Evolutionary conservation across 352 stramenopile genomes (phyloP).

Genomic region (Globisporangium solare): DNA sequence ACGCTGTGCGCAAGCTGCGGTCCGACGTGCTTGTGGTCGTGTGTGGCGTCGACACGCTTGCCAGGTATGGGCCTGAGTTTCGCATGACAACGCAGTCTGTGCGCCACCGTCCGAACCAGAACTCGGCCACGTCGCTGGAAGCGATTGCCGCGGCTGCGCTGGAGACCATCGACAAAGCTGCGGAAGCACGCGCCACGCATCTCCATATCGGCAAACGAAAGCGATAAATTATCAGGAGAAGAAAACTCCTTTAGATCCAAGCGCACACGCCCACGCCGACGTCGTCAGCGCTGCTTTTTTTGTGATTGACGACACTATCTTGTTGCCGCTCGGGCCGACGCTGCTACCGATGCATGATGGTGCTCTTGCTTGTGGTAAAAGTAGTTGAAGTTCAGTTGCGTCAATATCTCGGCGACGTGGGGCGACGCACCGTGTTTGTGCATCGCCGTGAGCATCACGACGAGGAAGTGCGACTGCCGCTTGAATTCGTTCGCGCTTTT

Average conservation of each 20-base stretch:
- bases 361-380: constrained; percentile 48
- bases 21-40: constrained; percentile 53
- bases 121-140: constrained; percentile 1
- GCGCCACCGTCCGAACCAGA: constrained; percentile 10
- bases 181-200: neutral
- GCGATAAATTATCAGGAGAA: too few species aligned
- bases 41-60: constrained; percentile 66
- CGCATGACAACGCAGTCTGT: constrained; percentile 7
- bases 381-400: constrained; percentile 77
- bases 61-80: constrained; percentile 18
- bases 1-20: constrained; percentile 32
- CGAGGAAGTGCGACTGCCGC: constrained; percentile 59
- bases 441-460: constrained; percentile 72
- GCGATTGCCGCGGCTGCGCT: neutral
- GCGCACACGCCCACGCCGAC: too few species aligned
- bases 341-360: constrained; percentile 6
- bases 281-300: too few species aligned
- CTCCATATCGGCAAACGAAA: too few species aligned
- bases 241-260: too few species aligned
- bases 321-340: too few species aligned
- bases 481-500: constrained; percentile 51
- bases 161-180: constrained; percentile 11
- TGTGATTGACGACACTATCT: too few species aligned
- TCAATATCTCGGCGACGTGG: constrained; percentile 61
- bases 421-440: constrained; percentile 61